Base-by-base conservation (phyloP, 2,329 filamentous ascomycete species). In the Stachybotrys echinatus region DNA sequence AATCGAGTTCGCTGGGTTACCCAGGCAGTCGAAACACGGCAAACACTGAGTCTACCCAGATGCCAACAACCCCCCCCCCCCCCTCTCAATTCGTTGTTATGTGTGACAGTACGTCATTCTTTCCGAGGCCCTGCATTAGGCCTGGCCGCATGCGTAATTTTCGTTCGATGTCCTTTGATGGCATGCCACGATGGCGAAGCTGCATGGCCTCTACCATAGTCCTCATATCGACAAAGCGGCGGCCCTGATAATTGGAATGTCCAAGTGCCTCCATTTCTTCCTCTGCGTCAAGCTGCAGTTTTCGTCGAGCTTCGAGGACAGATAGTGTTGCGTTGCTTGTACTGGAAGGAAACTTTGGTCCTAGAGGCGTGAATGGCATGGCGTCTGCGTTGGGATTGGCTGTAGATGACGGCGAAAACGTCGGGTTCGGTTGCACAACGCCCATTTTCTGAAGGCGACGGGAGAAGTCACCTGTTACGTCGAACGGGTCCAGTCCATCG, bases 391-490 rank as follows among this genome's bases (percentile, higher is more conserved):
- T 12, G 17, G 44, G n/a, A 7, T 12, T 54, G 7, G 70, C 76
- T 2, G 67, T 77, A 7, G 77, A 81, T 2, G 76, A 79, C 21
- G 74, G 68, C 6, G 77, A 81, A 44, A 71, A 74, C 5, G 75
- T 79, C 23, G 79, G 77, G 54, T 75, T 77, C 5, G 79, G 77
- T 44, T 77, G 71, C 8, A 72, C 78, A 23, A 80, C 67, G 58
- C 79, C 79, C 73, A 83, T 80, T 53, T 77, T 65, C 22, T 71
- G 71, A 5, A 83, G 71, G 17, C 79, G 77, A 45, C 66, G 65
- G 8, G 77, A 74, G 62, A 79, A 81, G 53, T 66, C 72, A n/a
- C 67, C 60, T 42, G 69, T 64, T 18, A 65, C 54, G 34, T 62
- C 58, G 56, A 76, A 70, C n/a, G 74, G 70, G 50, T 74, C 69